A percentile compares a stretch with the other conserved stretches of the same genome.
phyloP scores from a whole-genome alignment of 306 rosid species.

The Prunus mongolica region DNA sequence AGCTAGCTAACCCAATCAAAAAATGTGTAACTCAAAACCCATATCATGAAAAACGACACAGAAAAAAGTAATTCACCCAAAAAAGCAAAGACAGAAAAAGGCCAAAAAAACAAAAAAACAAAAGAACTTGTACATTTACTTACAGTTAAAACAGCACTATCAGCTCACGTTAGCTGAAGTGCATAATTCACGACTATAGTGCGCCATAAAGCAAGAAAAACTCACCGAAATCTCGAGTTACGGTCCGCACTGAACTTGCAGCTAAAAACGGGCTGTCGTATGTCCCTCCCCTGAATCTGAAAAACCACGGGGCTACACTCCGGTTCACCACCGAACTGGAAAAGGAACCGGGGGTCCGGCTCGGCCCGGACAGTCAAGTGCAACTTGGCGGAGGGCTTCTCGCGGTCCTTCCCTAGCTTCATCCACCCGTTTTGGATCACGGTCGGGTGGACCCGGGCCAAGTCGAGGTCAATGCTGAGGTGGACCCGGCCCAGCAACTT shows the following conservation, averaged over 20 bases:
- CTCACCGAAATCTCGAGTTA: slow-evolving; percentile 70
- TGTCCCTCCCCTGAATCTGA: slow-evolving; percentile 71
- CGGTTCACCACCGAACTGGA: slow-evolving; percentile 92
- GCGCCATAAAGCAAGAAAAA: not conserved
- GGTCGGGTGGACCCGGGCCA: slow-evolving; percentile 21
- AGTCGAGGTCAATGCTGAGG: slow-evolving; percentile 31
- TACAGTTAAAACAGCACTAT: not conserved
- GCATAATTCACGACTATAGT: not conserved
- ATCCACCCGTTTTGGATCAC: slow-evolving; percentile 73
- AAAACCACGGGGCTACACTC: slow-evolving; percentile 92
- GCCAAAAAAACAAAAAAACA: not conserved
- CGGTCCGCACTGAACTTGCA: slow-evolving; percentile 93
- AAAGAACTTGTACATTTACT: not conserved
- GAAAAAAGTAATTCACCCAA: not conserved
- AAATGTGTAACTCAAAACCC: slow-evolving; percentile 29
- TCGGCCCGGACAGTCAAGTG: slow-evolving; percentile 70
- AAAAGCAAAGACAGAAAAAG: not conserved
- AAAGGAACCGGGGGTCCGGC: slow-evolving; percentile 84
- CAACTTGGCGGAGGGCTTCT: slow-evolving; percentile 40
- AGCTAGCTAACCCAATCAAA: slow-evolving; percentile 25
- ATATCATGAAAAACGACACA: not conserved
- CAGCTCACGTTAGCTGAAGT: slow-evolving; percentile 7
- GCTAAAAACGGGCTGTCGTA: slow-evolving; percentile 85
- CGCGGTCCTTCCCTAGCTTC: slow-evolving; percentile 40
- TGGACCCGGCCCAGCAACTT: slow-evolving; percentile 66